Conservation (phyloP, 2,329 filamentous ascomycete genomes). For the Scolecobasidium constrictum region DNA sequence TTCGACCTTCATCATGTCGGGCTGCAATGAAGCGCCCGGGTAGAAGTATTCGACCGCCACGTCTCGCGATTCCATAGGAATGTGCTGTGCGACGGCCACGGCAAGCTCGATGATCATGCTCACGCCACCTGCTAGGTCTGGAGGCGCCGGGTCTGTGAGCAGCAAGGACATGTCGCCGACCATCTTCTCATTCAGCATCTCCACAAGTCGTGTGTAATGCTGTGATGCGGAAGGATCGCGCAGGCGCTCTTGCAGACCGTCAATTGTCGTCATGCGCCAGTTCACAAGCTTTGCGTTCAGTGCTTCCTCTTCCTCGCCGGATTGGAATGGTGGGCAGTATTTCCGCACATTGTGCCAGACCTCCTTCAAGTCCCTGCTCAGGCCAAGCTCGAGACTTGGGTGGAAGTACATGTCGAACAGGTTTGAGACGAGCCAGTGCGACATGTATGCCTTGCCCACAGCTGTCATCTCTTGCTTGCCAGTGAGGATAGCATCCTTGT, state of each 20-base stretch:
- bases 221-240: constrained; percentile 53
- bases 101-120: constrained; percentile 90
- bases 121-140: constrained; percentile 77
- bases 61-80: constrained; percentile 85
- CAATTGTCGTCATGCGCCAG: constrained; percentile 88
- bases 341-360: constrained; percentile 64
- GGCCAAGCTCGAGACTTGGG: constrained; percentile 63
- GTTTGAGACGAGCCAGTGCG: constrained; percentile 81
- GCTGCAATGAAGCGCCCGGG: constrained; percentile 60
- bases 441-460: constrained; percentile 79
- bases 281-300: constrained; percentile 77
- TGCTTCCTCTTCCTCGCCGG: constrained; percentile 80
- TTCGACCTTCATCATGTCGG: constrained; percentile 78
- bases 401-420: constrained; percentile 91
- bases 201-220: constrained; percentile 48
- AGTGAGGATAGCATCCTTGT: constrained; percentile 70
- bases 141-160: constrained; percentile 63
- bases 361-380: constrained; percentile 70
- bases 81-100: constrained; percentile 71
- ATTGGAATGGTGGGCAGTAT: constrained; percentile 61
- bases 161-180: constrained; percentile 63
- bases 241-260: constrained; percentile 69
- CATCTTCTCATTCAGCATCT: constrained; percentile 53
- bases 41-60: constrained; percentile 78
- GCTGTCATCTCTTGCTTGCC: constrained; percentile 98